Base-by-base conservation (phyloP, 768 basidiomycete species). In the Tricholoma sp. region DNA sequence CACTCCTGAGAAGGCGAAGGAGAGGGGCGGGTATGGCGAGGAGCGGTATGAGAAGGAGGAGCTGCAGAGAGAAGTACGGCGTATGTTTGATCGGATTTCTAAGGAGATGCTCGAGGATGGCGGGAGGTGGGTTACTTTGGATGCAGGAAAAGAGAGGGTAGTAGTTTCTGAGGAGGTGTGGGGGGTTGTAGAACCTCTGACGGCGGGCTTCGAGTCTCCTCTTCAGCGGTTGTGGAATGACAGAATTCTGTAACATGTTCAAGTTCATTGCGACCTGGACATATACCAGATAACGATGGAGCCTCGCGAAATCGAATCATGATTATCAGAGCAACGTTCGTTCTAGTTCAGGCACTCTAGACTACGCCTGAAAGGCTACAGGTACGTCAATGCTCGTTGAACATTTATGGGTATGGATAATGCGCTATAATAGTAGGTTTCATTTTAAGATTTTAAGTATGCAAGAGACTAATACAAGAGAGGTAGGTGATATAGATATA, bases 31-130 rank as follows among this genome's bases (percentile, higher is more conserved):
- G 0, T 97, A 89, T 62, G 94, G 94, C 3, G 80, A 82, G 53
- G 94, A 96, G 71, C 78, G 93, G 39, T 96, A 95, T 61, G 94
- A 97, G 74, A 86, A 80, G 63, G 80, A 82, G 58, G 88, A 88
- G 55, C 76, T 92, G 72, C 92, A 94, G 68, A 69, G 66, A 42
- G 74, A 77, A 41, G 92, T 93, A 28, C 70, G 86, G 32, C 69
- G 73, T 24, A 69, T 82, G 1, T 93, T 93, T 64, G 67, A 72
- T 58, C 70, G 72, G 53, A 81, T 91, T 53, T 81, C 78, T 0
- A 66, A 68, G 32, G 86, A 88, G 64, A 77, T 84, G 18, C 67
- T 54, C 28, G 58, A 50, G n/a, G 61, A 55, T 20, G 52, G 54
- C 8, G 60, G 61, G 39, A 56, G 59, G 51, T 89, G 88, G 88